These are phyloP conservation scores for Schizophyllum amplum DNA, from an alignment of 1,284 basidiomycete species.

Conservation along the genomic window DNA sequence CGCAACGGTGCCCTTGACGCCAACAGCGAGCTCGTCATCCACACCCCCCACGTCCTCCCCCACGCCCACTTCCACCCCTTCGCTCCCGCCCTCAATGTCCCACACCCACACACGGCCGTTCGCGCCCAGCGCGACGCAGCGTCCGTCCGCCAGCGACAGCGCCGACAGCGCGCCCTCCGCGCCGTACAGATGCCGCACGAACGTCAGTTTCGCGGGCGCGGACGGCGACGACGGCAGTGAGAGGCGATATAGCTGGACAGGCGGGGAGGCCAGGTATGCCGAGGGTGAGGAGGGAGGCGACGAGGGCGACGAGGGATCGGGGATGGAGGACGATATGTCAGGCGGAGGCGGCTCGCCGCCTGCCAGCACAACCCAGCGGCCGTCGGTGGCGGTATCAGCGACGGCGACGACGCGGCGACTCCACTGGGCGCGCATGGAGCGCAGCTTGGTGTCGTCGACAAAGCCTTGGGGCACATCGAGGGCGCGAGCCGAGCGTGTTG, in stretches of 20 bases:
- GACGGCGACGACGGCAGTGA: slow-evolving; percentile 48
- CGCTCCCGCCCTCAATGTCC: slow-evolving; percentile 66
- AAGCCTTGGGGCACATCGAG: slow-evolving; percentile 65
- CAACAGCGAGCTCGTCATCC: slow-evolving; percentile 8
- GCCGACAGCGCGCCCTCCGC: slow-evolving; percentile 58
- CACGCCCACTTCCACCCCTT: slow-evolving; percentile 45
- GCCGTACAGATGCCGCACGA: slow-evolving; percentile 61
- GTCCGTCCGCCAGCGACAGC: slow-evolving; percentile 66
- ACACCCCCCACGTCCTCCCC: slow-evolving; percentile 13
- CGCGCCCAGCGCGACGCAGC: slow-evolving; percentile 63
- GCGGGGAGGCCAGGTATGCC: slow-evolving; percentile 10
- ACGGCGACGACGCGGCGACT: slow-evolving; percentile 59
- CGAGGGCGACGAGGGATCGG: slow-evolving; percentile 11
- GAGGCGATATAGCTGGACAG: slow-evolving; percentile 60
- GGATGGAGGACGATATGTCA: slow-evolving; percentile 12
- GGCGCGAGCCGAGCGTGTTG: slow-evolving; percentile 56
- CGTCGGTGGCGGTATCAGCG: slow-evolving; percentile 67
- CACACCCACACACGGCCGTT: slow-evolving; percentile 76
- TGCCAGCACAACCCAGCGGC: slow-evolving; percentile 76
- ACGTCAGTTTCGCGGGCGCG: slow-evolving; percentile 53
- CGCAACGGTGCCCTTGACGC: slow-evolving; percentile 38
- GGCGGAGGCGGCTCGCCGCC: slow-evolving; percentile 34
- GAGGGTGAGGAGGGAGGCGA: slow-evolving; percentile 18
- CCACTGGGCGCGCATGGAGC: slow-evolving; percentile 65
- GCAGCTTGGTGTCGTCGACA: slow-evolving; percentile 58